These are phyloP conservation scores for Ustilago vetiveriae DNA, from an alignment of 1,284 basidiomycete species.

Conservation along the genomic window DNA sequence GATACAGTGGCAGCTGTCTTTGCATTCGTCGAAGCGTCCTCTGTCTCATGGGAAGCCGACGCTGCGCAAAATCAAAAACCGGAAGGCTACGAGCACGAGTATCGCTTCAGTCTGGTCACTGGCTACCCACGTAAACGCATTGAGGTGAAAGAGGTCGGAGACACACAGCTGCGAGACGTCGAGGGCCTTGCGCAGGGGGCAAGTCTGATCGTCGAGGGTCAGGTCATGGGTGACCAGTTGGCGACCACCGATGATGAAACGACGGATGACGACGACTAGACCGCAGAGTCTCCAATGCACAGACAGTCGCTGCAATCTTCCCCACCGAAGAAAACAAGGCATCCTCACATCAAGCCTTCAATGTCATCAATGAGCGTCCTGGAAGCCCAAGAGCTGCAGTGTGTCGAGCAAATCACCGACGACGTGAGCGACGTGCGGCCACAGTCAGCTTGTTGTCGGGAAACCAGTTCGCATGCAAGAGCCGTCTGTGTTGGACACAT, in stretches of 20 bases:
- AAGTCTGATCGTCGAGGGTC: conserved; percentile 57
- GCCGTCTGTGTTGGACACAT: too few species aligned
- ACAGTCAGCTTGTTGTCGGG: too few species aligned
- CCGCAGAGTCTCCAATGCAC: too few species aligned
- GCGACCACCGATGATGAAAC: conserved; percentile 28
- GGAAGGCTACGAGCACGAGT: conserved; percentile 41
- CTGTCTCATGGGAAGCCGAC: not conserved
- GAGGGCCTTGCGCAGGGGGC: conserved; percentile 49
- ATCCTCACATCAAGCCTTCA: too few species aligned
- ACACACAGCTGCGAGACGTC: conserved; percentile 30
- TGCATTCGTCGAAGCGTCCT: conserved; percentile 54
- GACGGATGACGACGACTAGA: conserved; percentile 31
- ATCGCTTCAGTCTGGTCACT: conserved; percentile 55
- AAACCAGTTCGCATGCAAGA: too few species aligned
- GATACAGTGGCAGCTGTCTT: conserved; percentile 50
- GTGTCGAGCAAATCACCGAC: too few species aligned
- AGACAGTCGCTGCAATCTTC: too few species aligned
- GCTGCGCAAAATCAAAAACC: conserved; percentile 8
- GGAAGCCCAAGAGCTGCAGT: too few species aligned
- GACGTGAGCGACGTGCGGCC: too few species aligned
- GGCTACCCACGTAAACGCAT: conserved; percentile 55
- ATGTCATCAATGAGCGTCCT: too few species aligned
- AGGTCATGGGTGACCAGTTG: conserved; percentile 9
- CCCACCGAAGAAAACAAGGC: too few species aligned
- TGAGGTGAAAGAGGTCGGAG: conserved; percentile 4